phyloP scores from a whole-genome alignment of 169 alveolate genomes.

The Cryptosporidium sp. region DNA sequence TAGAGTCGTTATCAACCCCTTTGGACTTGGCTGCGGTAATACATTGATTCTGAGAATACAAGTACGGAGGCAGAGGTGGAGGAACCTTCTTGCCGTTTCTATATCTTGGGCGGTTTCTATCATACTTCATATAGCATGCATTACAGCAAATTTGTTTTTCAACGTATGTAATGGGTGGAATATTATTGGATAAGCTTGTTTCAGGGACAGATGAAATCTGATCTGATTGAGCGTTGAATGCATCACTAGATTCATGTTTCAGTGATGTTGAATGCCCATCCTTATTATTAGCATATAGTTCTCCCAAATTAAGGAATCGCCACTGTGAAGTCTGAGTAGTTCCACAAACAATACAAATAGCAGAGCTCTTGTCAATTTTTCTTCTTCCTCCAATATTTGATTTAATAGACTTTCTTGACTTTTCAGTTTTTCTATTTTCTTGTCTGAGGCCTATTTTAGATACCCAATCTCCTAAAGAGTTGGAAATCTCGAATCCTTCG shows the following conservation, averaged over 20 bases:
- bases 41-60: constrained; percentile 29
- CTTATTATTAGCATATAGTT: neutral
- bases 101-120: constrained; percentile 70
- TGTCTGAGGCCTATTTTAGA: constrained; percentile 7
- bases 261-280: constrained; percentile 1
- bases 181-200: neutral
- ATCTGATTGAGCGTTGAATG: neutral
- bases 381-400: constrained; percentile 57
- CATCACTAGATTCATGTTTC: constrained; percentile 3
- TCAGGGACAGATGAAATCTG: neutral
- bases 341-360: constrained; percentile 63
- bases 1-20: neutral
- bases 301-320: constrained; percentile 46
- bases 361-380: constrained; percentile 71
- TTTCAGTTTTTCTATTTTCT: constrained; percentile 24
- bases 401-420: constrained; percentile 19
- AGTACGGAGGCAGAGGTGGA: constrained; percentile 62
- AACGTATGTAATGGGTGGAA: neutral
- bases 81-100: constrained; percentile 70
- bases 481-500: constrained; percentile 14
- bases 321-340: constrained; percentile 73
- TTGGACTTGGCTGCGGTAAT: neutral
- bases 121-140: constrained; percentile 74
- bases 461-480: constrained; percentile 22
- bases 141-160: constrained; percentile 71